Evolutionary conservation across 208 protist genomes (phyloP), one percentile per base, ranked within the genome.

Genomic region (Naegleria lovaniensis): DNA sequence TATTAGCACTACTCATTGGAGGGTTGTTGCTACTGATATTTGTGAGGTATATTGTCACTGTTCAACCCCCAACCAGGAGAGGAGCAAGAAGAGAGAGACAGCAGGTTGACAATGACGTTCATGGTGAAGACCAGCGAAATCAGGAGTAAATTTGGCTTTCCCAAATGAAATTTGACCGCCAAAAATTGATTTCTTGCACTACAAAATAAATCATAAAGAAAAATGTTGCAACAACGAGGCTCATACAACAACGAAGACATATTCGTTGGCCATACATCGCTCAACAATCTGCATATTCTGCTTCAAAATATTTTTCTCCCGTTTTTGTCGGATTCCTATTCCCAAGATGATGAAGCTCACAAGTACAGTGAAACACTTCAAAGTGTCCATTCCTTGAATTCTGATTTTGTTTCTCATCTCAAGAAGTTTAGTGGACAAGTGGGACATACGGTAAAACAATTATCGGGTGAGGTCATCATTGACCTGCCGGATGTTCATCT

Each of bases 401-500:
- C 16, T n/a, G 39, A 85, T 16, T 85, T 51, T 15, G 48, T 85
- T 25, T 85, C 40, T 13, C 39, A 85, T 33, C 11, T 88, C 9
- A 88, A 88, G 29, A 88, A 88, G 43, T 88, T 88, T 15, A 88
- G 33, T 88, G 13, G 43, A 9, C 41, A 58, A 13, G 29, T 88
- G 55, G 39, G n/a, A 3, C 36, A 88, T 58, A 88, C 40, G 4
- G 33, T 88, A 29, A 51, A 58, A n/a, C 85, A 88, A 88, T 0
- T 88, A 19, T 88, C 85, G 9, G 85, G 85, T 38, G 85, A 88
- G 25, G 85, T 88, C 39, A 59, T 38, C 9, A 48, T 88, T 43
- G 85, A 88, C 38, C 29, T 88, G 0, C 85, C 85, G 40, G 43
- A 58, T 36, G 85, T 88, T 36, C 22, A 58, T 29, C 29, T 88